Evolutionary conservation across 2,329 filamentous ascomycete genomes (phyloP).

Genomic region (Juglanconis oblonga): DNA sequence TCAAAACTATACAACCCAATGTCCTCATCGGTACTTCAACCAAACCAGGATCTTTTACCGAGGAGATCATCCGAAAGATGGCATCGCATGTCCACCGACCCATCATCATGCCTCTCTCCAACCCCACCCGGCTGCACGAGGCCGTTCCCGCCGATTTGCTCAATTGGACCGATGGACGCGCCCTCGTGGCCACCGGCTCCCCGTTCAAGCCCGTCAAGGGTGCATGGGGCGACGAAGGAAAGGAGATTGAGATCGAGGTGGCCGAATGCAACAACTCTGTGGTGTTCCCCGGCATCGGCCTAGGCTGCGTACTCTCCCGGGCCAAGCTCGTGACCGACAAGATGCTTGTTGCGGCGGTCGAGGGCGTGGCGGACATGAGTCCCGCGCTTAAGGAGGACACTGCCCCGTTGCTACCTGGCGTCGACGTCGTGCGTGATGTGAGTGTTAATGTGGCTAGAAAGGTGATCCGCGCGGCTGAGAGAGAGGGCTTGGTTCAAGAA

Average conservation of each 20-base stretch:
- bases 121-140: conserved; percentile 81
- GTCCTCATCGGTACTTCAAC: conserved; percentile 84
- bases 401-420: conserved; percentile 71
- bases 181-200: conserved; percentile 77
- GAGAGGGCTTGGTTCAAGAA: conserved; percentile 66
- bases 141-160: conserved; percentile 74
- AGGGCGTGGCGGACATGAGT: conserved; percentile 67
- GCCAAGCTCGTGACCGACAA: conserved; percentile 66
- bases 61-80: conserved; percentile 74
- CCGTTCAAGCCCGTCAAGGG: conserved; percentile 74
- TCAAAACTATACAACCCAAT: conserved; percentile 72
- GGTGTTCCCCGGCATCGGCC: conserved; percentile 81
- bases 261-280: conserved; percentile 90
- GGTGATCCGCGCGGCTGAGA: conserved; percentile 69
- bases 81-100: conserved; percentile 67
- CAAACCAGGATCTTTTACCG: conserved; percentile 70
- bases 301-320: conserved; percentile 72
- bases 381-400: conserved; percentile 64
- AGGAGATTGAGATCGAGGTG: conserved; percentile 43
- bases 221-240: conserved; percentile 47
- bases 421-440: conserved; percentile 69
- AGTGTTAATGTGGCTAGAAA: conserved; percentile 74
- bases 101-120: conserved; percentile 79
- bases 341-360: conserved; percentile 79
- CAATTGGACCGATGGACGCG: conserved; percentile 74